Evolutionary conservation across 2,329 filamentous ascomycete species (phyloP), one percentile per base, ranked within the genome.

Genomic region (Aspergillus amoenus): DNA sequence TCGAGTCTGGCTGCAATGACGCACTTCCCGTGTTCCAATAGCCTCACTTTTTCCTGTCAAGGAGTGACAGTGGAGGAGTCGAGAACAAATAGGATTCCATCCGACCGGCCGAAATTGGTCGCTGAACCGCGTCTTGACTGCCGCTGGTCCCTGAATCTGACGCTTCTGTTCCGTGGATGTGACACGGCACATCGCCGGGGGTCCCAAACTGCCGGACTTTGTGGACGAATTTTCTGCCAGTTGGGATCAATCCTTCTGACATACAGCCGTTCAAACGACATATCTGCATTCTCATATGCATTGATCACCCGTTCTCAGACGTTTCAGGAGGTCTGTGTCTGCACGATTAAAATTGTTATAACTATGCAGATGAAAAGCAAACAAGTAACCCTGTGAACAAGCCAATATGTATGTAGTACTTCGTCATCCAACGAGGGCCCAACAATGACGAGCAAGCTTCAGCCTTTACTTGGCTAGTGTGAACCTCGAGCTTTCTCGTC

Each of bases 261-360:
- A 53, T 58, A 66, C 56, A 61, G 58, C 61, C 64, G 64, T 64
- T 64, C 49, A 48, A 52, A 57, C 27, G 58, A 61, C 56, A 55
- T 40, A 49, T 52, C 54, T 62, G 46, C 54, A 58, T 58, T 49
- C 40, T 48, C 56, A 34, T 41, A 58, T 63, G 62, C 62, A 64
- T 61, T 57, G 64, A 62, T 64, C 62, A 63, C 59, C 62, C n/a
- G 58, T 63, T 64, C 61, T 60, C 53, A 48, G 46, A 37, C 44
- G 41, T 42, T 42, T 56, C 43, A 22, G 41, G 44, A 47, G 57
- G 59, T 49, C 61, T 58, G 57, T 61, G 57, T 59, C 45, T 45
- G 39, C 24, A 7, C 18, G 11, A 17, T 34, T 42, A 27, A 27
- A 22, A 46, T 44, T 21, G 24, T 37, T 21, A 11, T n/a, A 37